Conservation (phyloP, 164 flowering plant species). For the Liquidambar formosana region DNA sequence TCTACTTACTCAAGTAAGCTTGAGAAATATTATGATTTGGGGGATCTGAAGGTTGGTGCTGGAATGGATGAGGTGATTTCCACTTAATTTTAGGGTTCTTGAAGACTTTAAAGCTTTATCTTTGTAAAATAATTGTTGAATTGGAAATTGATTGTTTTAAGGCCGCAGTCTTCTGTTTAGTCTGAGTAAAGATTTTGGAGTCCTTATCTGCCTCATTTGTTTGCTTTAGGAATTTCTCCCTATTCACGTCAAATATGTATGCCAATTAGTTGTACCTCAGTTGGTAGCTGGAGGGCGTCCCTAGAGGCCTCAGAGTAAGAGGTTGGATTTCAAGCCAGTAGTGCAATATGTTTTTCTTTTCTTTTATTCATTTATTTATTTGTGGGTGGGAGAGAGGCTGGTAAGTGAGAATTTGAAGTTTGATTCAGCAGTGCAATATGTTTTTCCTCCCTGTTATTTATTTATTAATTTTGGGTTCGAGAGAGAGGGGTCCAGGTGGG, state of each 20-base stretch:
- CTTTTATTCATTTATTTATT: no score
- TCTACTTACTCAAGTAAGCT: conserved; percentile 48
- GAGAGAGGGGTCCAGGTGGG: no score
- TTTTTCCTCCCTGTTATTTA: not conserved
- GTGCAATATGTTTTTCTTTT: no score
- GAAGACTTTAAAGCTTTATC: not conserved
- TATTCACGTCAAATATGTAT: not conserved
- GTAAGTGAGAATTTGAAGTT: not conserved
- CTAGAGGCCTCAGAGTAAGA: not conserved
- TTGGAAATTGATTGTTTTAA: not conserved
- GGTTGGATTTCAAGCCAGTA: not conserved
- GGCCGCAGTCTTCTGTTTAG: not conserved
- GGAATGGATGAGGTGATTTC: conserved; percentile 70
- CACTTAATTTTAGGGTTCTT: not conserved
- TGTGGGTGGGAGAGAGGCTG: no score
- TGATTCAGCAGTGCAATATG: not conserved
- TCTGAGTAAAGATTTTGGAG: not conserved
- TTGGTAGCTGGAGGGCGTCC: not conserved
- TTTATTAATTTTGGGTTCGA: not conserved
- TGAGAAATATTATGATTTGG: conserved; percentile 71
- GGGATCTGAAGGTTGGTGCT: conserved; percentile 61
- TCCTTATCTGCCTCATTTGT: not conserved
- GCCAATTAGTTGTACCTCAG: not conserved
- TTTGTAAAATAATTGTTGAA: not conserved
- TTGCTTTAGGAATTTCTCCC: not conserved